A percentile compares a stretch with the other conserved stretches of the same genome.
These are phyloP conservation scores for Aspergillus coremiiformis DNA, from an alignment of 495 filamentous ascomycete species.

Conservation along the genomic window DNA sequence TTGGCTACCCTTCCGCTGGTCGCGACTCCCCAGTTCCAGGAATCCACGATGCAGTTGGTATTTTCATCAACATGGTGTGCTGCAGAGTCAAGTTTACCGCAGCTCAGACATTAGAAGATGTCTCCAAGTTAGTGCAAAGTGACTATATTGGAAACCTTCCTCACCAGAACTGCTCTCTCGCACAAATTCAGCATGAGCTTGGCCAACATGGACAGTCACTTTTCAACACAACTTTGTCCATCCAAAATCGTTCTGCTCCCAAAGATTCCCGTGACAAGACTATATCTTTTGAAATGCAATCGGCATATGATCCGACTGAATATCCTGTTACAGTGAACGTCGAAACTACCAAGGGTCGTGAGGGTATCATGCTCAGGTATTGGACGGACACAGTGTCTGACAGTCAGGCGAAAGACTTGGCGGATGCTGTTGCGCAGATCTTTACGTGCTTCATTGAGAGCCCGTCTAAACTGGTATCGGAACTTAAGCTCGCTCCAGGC, in stretches of 20 bases:
- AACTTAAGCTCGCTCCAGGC: slow-evolving; percentile 14
- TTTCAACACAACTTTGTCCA: slow-evolving; percentile 53
- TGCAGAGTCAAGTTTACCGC: slow-evolving; percentile 40
- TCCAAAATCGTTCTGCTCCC: slow-evolving; percentile 38
- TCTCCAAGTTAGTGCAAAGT: slow-evolving; percentile 40
- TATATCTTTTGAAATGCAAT: slow-evolving; percentile 33
- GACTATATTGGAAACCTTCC: slow-evolving; percentile 43
- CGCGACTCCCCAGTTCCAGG: slow-evolving; percentile 43
- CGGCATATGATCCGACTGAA: slow-evolving; percentile 43
- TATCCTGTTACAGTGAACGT: slow-evolving; percentile 45
- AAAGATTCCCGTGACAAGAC: slow-evolving; percentile 27
- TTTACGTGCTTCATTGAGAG: slow-evolving; percentile 32
- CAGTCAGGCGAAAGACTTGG: slow-evolving; percentile 26
- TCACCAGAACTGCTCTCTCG: slow-evolving; percentile 47
- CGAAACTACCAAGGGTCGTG: slow-evolving; percentile 33
- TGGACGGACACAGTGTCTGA: slow-evolving; percentile 42
- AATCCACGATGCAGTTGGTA: slow-evolving; percentile 46
- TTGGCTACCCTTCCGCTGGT: slow-evolving; percentile 48
- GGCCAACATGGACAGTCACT: slow-evolving; percentile 42
- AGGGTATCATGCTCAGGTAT: slow-evolving; percentile 43
- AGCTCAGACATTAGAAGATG: slow-evolving; percentile 28
- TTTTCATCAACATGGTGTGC: slow-evolving; percentile 52
- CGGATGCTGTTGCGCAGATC: slow-evolving; percentile 27
- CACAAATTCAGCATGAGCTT: slow-evolving; percentile 49
- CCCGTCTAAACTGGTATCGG: slow-evolving; percentile 16